Conservation (phyloP, 257 asterid genomes). For the Nyctanthes arbortristis region DNA sequence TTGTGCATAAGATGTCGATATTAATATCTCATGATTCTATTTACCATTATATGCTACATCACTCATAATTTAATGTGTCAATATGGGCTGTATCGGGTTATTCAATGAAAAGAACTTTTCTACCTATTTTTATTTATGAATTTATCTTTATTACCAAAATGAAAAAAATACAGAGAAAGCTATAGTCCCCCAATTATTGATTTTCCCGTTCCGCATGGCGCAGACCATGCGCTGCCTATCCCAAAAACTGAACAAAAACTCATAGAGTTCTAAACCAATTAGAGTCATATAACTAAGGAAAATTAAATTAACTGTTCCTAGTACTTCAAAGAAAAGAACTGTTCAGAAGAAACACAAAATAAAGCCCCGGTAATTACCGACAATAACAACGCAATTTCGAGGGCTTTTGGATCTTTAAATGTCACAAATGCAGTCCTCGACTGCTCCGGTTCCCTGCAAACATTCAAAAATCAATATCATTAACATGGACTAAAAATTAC, state of each 20-base stretch:
- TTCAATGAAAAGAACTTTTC: not conserved
- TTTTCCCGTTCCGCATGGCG: too few species aligned
- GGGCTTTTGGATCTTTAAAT: conserved; percentile 85
- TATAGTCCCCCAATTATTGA: too few species aligned
- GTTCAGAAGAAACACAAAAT: not conserved
- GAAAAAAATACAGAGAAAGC: too few species aligned
- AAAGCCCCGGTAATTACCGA: conserved; percentile 51
- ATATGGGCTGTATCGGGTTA: not conserved
- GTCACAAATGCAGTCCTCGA: conserved; percentile 78
- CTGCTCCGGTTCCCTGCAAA: conserved; percentile 64
- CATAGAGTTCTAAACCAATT: not conserved
- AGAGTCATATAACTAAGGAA: too few species aligned
- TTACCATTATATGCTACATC: not conserved
- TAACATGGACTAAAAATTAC: not conserved
- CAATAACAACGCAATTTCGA: conserved; percentile 86
- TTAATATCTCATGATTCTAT: not conserved
- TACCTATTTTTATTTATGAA: not conserved
- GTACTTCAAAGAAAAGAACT: not conserved
- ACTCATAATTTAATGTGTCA: not conserved
- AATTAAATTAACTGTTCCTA: too few species aligned
- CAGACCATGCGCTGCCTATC: too few species aligned
- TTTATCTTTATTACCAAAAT: not conserved
- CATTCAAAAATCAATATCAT: conserved; percentile 13
- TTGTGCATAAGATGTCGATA: not conserved
- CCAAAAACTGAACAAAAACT: not conserved